Base-by-base conservation (phyloP, 345 rosid species). In the Reutealis trisperma region DNA sequence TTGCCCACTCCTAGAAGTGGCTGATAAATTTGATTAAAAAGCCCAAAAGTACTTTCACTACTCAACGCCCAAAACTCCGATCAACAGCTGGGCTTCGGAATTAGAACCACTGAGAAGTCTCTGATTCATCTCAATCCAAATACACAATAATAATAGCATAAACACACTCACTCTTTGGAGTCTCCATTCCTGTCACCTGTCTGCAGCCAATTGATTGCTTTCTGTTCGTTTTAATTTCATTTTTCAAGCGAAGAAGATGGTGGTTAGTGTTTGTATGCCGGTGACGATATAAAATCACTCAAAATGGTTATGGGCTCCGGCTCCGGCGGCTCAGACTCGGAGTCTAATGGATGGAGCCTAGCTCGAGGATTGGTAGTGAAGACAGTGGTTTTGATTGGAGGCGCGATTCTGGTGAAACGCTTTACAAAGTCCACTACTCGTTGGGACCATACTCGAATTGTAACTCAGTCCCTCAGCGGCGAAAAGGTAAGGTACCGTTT, bases 351-450 rank as follows among this genome's bases (percentile, higher is more conserved):
- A 25, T 88, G 96, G 97, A 84, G 93, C 84, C 82, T 86, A 58
- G 96, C 91, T 67, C 89, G 85, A 68, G 97, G 97, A 11, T 34
- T 90, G 59, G 88, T 86, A 25, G 79, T 88, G 76, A 95, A 92
- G 90, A 82, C 96, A 67, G 78, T 91, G 75, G 85, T 89, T 69
- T 30, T 95, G n/a, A 85, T 92, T 12, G 99, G 97, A 32, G 96
- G 98, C 5, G 97, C 92, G 5, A 25, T 90, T 80, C 89, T 95
- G 65, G 86, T 95, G 19, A 92, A 89, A 80, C 86, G 93, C n/a
- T 91, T 95, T 74, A 93, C 99, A 75, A 93, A 90, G 84, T 93
- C 97, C 75, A 87, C 95, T 34, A 92, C 99, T 41, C 96, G 98
- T 67, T 84, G 99, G 92, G 99, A 93, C 86, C 97, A 93, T 77